These are phyloP conservation scores for Xylariaceae sp. DNA, from an alignment of 2,329 filamentous ascomycete genomes.

Conservation along the genomic window DNA sequence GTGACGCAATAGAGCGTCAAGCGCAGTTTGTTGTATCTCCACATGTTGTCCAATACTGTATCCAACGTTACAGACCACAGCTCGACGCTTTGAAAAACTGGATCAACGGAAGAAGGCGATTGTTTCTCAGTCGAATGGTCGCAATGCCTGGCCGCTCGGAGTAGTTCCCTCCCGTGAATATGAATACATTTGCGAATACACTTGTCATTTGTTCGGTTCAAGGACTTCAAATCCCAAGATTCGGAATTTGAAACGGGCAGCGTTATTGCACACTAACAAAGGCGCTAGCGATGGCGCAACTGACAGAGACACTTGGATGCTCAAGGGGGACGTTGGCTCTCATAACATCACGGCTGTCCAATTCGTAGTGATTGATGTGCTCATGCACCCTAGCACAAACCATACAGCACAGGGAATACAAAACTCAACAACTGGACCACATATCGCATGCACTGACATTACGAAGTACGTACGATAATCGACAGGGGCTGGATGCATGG, in stretches of 20 bases:
- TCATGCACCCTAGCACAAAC: slow-evolving; percentile 16
- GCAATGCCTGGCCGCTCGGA: slow-evolving; percentile 8
- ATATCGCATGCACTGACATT: slow-evolving; percentile 18
- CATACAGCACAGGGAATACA: slow-evolving; percentile 14
- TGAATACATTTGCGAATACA: neutral
- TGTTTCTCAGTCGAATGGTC: slow-evolving; percentile 11
- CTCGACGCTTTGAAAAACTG: slow-evolving; percentile 26
- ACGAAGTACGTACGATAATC: slow-evolving; percentile 29
- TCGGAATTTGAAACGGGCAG: slow-evolving; percentile 2
- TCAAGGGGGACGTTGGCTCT: slow-evolving; percentile 19
- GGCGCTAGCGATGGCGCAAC: slow-evolving; percentile 1
- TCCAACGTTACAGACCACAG: slow-evolving; percentile 19
- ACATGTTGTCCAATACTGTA: slow-evolving; percentile 23
- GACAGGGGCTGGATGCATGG: slow-evolving; percentile 28
- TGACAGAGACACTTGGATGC: slow-evolving; percentile 3
- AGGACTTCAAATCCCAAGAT: slow-evolving; percentile 1
- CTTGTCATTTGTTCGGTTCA: slow-evolving; percentile 8
- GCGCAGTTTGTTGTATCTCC: slow-evolving; percentile 23
- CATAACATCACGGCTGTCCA: slow-evolving; percentile 8
- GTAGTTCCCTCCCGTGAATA: slow-evolving; percentile 1
- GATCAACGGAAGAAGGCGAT: slow-evolving; percentile 16
- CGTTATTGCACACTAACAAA: neutral
- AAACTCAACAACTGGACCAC: slow-evolving; percentile 16
- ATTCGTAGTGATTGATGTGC: slow-evolving; percentile 9
- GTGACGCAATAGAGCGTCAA: slow-evolving; percentile 31